phyloP scores from a whole-genome alignment of 106 monocot species.

The Acanthochlamys bracteata region DNA sequence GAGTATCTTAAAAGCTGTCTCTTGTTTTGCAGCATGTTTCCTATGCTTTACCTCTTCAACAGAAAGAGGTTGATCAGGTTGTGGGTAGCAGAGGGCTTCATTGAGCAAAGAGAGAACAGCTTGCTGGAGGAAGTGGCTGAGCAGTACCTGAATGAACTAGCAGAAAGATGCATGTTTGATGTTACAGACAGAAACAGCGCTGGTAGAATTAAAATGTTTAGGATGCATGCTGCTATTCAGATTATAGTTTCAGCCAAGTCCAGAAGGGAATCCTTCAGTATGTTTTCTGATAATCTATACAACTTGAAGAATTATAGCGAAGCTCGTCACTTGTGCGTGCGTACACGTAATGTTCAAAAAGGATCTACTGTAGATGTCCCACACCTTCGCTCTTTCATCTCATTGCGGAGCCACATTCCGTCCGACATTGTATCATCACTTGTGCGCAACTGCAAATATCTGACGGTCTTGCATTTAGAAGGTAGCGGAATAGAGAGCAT shows the following conservation, averaged over 20 bases:
- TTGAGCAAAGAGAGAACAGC: conserved; percentile 1
- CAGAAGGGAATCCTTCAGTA: conserved; percentile 5
- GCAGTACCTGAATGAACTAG: conserved; percentile 23
- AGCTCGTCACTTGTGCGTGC: not conserved
- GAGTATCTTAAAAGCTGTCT: conserved; percentile 20
- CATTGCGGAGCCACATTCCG: not conserved
- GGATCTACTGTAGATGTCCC: conserved; percentile 1
- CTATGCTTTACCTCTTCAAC: conserved; percentile 8
- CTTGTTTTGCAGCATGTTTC: conserved; percentile 17
- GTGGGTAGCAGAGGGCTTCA: conserved; percentile 36
- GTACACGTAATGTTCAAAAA: not conserved
- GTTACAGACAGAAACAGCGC: conserved; percentile 7
- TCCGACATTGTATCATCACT: not conserved
- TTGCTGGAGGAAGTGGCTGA: conserved; percentile 27
- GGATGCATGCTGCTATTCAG: conserved; percentile 16
- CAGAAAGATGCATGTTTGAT: conserved; percentile 24
- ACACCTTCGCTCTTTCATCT: conserved; percentile 12
- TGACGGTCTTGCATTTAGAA: conserved; percentile 7
- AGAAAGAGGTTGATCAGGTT: conserved; percentile 10
- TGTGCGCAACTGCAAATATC: not conserved
- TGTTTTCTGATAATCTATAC: not conserved
- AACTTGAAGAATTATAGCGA: not conserved
- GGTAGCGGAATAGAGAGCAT: not conserved
- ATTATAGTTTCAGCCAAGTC: conserved; percentile 8
- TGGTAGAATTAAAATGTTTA: conserved; percentile 1